phyloP scores from a whole-genome alignment of 225 moss, liverwort and hornwort genomes.

The Sphagnum contortum region DNA sequence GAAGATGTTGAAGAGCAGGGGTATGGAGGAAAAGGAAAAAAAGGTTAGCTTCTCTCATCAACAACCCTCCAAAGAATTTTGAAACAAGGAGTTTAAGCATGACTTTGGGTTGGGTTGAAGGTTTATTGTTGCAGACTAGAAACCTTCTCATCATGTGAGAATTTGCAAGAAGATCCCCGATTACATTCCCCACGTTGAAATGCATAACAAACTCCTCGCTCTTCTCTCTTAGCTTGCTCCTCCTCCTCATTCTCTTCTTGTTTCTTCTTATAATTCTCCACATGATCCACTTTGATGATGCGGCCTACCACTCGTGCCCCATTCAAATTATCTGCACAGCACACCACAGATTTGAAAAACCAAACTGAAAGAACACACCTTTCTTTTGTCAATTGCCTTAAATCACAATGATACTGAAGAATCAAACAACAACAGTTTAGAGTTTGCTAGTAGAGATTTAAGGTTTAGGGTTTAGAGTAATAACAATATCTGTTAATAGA shows the following conservation, averaged over 20 bases:
- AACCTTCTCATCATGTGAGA: constrained; percentile 83
- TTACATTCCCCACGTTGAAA: constrained; percentile 97
- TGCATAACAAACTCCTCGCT: constrained; percentile 88
- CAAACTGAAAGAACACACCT: neutral
- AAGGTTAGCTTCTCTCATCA: too few species aligned
- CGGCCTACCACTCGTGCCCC: constrained; percentile 75
- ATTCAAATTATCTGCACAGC: constrained; percentile 83
- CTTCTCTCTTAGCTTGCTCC: constrained; percentile 76
- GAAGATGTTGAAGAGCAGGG: too few species aligned
- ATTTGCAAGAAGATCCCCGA: constrained; percentile 82
- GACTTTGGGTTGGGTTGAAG: neutral
- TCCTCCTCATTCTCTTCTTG: constrained; percentile 93
- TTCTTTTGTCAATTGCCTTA: neutral
- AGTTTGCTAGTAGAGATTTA: neutral
- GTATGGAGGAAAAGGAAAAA: too few species aligned
- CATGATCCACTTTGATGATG: constrained; percentile 92
- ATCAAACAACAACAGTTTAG: neutral
- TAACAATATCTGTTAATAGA: too few species aligned
- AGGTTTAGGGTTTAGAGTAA: too few species aligned
- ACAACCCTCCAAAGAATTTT: neutral
- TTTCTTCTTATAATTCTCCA: constrained; percentile 91
- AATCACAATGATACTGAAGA: neutral
- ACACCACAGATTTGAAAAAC: neutral
- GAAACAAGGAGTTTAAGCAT: neutral
- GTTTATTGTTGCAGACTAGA: neutral